Evolutionary conservation across 495 filamentous ascomycete genomes (phyloP), one percentile per base, ranked within the genome.

Genomic region (Aspergillus heteromorphus): DNA sequence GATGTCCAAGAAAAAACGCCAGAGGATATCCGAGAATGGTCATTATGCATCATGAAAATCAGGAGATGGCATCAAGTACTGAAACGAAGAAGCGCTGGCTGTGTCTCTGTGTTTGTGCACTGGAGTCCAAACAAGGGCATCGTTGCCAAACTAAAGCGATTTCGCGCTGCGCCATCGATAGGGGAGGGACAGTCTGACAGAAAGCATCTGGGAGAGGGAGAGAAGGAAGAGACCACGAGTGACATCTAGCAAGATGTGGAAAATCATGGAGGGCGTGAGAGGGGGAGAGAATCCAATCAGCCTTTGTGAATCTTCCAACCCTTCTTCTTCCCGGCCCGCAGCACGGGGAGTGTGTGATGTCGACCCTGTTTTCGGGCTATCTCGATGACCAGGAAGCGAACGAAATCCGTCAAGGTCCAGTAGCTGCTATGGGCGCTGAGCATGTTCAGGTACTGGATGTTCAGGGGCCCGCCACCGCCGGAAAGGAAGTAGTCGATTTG

Each of bases 371-470:
- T 78, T 54, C 92, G 73, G 8, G 92, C 92, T 60, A 92, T 82
- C 71, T 98, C 93, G 36, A 90, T 69, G 17, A 96, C 92, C 49
- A 97, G 64, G 64, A 97, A 84, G 34, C 92, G 72, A 20, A 93
- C 83, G 69, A 97, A 89, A 65, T 97, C 93, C 53, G 79, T 77
- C 58, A 86, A 83, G 9, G 80, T 80, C 93, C 93, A 97, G 62
- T 98, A 98, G 56, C 87, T 89, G 53, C 88, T 91, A 69, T 98
- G 93, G n/a, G 93, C 93, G 52, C 90, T 88, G 54, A 98, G 70
- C 92, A 98, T 98, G 58, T 95, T 96, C 4, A 97, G 68, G 66
- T 98, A 98, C 74, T 97, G 92, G 49, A 96, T 88, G 70, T 95
- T 92, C 23, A 97, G 74, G 4, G 91, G 80, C 0, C 92, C 89